phyloP scores from a whole-genome alignment of 2,329 filamentous ascomycete species.

The Beauveria caledonica region DNA sequence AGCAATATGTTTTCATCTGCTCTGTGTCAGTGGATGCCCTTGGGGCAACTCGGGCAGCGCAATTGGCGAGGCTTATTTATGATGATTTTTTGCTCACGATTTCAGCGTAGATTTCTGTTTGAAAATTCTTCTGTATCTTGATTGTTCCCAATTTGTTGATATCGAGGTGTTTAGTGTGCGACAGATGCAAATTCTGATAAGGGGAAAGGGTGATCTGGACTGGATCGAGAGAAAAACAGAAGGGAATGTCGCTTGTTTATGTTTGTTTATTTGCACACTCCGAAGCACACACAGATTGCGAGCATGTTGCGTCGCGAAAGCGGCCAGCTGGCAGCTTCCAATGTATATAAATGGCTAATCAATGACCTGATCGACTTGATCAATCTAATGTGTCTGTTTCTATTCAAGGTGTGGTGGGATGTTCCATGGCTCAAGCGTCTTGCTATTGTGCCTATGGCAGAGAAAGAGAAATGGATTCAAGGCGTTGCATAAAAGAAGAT shows the following conservation, averaged over 20 bases:
- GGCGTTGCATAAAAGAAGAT: not conserved
- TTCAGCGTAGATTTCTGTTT: conserved; percentile 2
- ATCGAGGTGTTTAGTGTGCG: not conserved
- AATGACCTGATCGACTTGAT: not conserved
- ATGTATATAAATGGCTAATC: not conserved
- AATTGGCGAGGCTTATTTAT: not conserved
- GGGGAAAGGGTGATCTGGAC: not conserved
- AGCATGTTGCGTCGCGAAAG: not conserved
- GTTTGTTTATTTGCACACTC: not conserved
- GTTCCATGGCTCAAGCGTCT: not conserved
- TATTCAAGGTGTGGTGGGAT: no score
- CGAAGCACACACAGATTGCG: conserved; percentile 1
- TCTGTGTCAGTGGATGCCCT: not conserved
- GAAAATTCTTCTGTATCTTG: not conserved
- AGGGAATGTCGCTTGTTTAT: not conserved
- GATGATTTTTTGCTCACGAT: not conserved
- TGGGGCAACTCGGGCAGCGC: not conserved
- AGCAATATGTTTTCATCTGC: not conserved
- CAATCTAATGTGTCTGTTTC: not conserved
- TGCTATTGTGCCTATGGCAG: not conserved
- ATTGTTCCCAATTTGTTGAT: not conserved
- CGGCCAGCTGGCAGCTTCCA: not conserved
- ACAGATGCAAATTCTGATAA: not conserved
- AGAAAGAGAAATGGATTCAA: not conserved
- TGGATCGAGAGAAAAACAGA: not conserved